Base-by-base conservation (phyloP, 2,329 filamentous ascomycete genomes). In the Alternaria sp. region DNA sequence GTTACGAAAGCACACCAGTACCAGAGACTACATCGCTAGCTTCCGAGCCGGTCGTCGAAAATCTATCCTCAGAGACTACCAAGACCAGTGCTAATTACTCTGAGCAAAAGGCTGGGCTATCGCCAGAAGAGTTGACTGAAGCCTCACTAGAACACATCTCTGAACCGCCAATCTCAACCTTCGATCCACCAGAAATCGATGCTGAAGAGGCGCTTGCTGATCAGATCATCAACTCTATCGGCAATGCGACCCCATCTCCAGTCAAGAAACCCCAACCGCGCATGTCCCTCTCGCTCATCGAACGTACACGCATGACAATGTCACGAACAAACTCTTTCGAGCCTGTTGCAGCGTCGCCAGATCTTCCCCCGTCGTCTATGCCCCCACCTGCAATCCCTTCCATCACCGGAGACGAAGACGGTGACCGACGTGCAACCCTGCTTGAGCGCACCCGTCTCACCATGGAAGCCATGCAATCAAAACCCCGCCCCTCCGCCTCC, bases 371-470 rank as follows among this genome's bases (percentile, higher is more conserved):
- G 14, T 58, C 68, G 3, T 62, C 58, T 14, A 64, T 62, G 11
- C 63, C 61, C 3, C 54, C 60, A 10, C 58, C 65, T 23, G 65
- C 57, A 31, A 56, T 58, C 46, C 62, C 62, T 28, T 63, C 56
- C 33, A 48, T 48, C 6, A 36, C 44, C 9, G 21, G 31, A 26
- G 44, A 34, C n/a, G 54, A 63, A 5, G 42, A 57, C 9, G 31
- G 60, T 13, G 60, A 81, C 54, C 69, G 61, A 11, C 69, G 69
- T 60, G 56, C 69, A n/a, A 80, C 89, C 0, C 68, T 77, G 34
- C 85, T 89, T 4, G 92, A 92, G 71, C 89, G 93, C 46, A 96
- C 93, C 0, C 87, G 90, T 17, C 83, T 92, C 53, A 93, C 91
- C 17, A 94, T 97, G 88, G 86, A 88, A 0, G 82, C 87, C 3